Evolutionary conservation across 805 yeast genomes (phyloP).

Genomic region (Saccharomyces mikatae): DNA sequence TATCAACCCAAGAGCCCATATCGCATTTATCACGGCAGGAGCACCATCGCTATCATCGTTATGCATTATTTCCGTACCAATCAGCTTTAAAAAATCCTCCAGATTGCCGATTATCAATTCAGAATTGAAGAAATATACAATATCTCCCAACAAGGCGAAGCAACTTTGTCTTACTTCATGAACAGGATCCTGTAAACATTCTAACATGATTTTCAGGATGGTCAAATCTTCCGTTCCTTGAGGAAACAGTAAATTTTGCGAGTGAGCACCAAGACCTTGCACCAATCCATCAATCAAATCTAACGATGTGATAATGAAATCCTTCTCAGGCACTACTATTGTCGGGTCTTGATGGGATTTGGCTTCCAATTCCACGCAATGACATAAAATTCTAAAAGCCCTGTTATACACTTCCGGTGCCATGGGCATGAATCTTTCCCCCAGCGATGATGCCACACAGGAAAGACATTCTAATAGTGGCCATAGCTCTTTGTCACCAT

Average conservation of each 20-base stretch:
- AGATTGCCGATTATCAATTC: constrained; percentile 30
- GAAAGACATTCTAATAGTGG: constrained; percentile 90
- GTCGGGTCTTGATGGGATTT: constrained; percentile 58
- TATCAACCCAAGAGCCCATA: constrained; percentile 91
- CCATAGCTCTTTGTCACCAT: constrained; percentile 81
- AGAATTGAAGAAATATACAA: constrained; percentile 54
- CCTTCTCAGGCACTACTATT: constrained; percentile 75
- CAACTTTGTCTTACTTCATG: constrained; percentile 92
- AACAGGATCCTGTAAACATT: constrained; percentile 64
- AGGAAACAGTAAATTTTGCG: constrained; percentile 38
- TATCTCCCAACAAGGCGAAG: constrained; percentile 84
- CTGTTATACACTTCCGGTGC: constrained; percentile 81
- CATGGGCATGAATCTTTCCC: constrained; percentile 78
- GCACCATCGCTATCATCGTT: constrained; percentile 30
- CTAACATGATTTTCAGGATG: constrained; percentile 54
- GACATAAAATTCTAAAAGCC: constrained; percentile 59
- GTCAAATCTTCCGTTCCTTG: constrained; percentile 27
- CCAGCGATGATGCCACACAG: constrained; percentile 78
- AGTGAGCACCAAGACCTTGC: constrained; percentile 71
- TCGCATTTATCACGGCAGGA: constrained; percentile 50
- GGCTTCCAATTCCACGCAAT: constrained; percentile 60
- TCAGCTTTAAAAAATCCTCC: constrained; percentile 46
- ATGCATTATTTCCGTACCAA: constrained; percentile 58
- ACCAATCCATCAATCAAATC: constrained; percentile 89
- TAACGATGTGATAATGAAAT: constrained; percentile 78